A percentile compares a stretch with the other conserved stretches of the same genome.
These are phyloP conservation scores for Termitomyces sp. DNA, from an alignment of 768 basidiomycete species.

Conservation along the genomic window DNA sequence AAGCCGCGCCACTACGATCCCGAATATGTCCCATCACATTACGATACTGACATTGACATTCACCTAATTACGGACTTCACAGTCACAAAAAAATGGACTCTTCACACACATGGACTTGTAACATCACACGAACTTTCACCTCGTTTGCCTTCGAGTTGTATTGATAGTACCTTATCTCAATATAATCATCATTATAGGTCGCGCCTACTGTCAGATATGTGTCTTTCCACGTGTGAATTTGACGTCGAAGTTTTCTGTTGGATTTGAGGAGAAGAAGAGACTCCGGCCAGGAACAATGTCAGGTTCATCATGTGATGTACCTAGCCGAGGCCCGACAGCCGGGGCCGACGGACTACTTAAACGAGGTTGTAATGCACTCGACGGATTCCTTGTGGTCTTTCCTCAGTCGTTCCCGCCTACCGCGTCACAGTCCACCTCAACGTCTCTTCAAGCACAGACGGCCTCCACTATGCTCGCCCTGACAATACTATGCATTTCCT, in stretches of 20 bases:
- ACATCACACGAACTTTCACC: constrained; percentile 3
- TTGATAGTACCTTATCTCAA: constrained; percentile 11
- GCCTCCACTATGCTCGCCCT: constrained; percentile 25
- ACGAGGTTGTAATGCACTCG: constrained; percentile 4
- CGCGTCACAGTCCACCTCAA: constrained; percentile 15
- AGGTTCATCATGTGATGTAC: constrained; percentile 19
- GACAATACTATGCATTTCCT: constrained; percentile 25
- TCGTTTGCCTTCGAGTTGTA: constrained; percentile 10
- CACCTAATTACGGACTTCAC: neutral
- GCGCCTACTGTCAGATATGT: constrained; percentile 6
- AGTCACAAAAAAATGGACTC: constrained; percentile 4
- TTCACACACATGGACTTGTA: constrained; percentile 12
- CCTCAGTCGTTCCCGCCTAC: constrained; percentile 14
- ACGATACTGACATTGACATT: constrained; percentile 10
- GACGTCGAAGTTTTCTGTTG: constrained; percentile 5
- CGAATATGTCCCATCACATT: constrained; percentile 4
- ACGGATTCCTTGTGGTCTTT: constrained; percentile 5
- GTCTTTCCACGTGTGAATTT: constrained; percentile 1
- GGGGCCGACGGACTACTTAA: too few species aligned
- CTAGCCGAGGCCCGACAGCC: constrained; percentile 13
- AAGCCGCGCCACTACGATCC: neutral
- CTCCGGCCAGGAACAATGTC: constrained; percentile 4
- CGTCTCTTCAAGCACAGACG: constrained; percentile 8
- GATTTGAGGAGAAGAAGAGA: neutral
- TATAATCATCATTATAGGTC: constrained; percentile 5